Evolutionary conservation across 176 grass and related monocot genomes (phyloP).

Genomic region (Areca catechu): DNA sequence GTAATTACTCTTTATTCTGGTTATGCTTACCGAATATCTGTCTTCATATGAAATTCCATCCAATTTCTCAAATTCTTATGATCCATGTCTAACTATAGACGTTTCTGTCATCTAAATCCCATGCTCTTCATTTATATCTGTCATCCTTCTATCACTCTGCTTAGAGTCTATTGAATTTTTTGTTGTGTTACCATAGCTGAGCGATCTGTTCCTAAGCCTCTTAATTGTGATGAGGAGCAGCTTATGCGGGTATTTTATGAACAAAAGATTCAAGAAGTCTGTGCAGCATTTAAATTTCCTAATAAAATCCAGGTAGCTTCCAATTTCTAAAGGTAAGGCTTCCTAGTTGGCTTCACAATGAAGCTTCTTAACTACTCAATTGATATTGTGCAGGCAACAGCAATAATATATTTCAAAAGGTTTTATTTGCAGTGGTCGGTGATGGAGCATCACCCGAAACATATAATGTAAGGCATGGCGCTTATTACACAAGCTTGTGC

Average conservation of each 20-base stretch:
- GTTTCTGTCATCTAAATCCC: too few relatives aligned
- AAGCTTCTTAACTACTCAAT: constrained; percentile 7
- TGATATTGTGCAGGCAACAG: constrained; percentile 56
- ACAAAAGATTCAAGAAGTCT: constrained; percentile 99
- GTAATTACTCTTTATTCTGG: constrained; percentile 3
- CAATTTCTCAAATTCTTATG: neutral
- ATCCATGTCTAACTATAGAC: too few relatives aligned
- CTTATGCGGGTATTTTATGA: constrained; percentile 75
- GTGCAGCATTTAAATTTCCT: constrained; percentile 85
- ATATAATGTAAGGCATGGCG: constrained; percentile 78
- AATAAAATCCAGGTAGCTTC: constrained; percentile 74
- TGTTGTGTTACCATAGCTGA: constrained; percentile 28
- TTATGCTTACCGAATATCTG: neutral
- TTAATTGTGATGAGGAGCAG: constrained; percentile 83
- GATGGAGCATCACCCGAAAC: constrained; percentile 96
- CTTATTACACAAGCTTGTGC: neutral
- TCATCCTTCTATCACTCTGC: too few relatives aligned
- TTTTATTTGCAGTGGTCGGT: constrained; percentile 93
- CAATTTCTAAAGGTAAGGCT: too few relatives aligned
- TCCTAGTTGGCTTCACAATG: too few relatives aligned
- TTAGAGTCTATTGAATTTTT: neutral
- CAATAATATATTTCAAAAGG: constrained; percentile 98
- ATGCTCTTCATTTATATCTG: too few relatives aligned
- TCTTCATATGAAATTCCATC: neutral
- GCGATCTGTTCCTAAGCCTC: constrained; percentile 36